A percentile compares a stretch with the other conserved stretches of the same genome.
Evolutionary conservation across 768 basidiomycete species (phyloP).

Genomic region (Trichaptum fuscoviolaceum): DNA sequence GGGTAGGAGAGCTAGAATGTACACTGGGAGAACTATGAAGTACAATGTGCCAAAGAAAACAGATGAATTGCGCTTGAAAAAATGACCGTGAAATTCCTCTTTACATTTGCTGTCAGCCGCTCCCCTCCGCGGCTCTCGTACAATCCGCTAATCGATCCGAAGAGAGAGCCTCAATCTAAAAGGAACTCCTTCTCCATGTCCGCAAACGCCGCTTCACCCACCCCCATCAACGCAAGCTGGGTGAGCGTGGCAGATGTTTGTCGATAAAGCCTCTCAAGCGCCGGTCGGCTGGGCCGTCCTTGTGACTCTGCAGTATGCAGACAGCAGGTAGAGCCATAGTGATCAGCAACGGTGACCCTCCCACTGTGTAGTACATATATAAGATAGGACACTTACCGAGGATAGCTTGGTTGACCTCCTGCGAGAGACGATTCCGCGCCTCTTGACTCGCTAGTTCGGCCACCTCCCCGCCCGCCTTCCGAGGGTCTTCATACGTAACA

Average conservation of each 20-base stretch:
- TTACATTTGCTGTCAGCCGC: neutral
- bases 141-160: neutral
- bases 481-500: slow-evolving; percentile 74
- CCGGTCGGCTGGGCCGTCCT: slow-evolving; percentile 63
- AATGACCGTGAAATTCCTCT: neutral
- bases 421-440: slow-evolving; percentile 60
- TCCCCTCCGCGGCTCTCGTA: neutral
- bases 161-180: slow-evolving; percentile 28
- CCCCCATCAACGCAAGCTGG: slow-evolving; percentile 68
- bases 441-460: slow-evolving; percentile 65
- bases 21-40: neutral
- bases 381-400: slow-evolving; percentile 48
- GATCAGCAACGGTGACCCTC: neutral
- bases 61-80: neutral
- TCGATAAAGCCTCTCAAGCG: slow-evolving; percentile 73
- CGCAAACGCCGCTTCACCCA: slow-evolving; percentile 75
- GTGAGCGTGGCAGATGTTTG: slow-evolving; percentile 63
- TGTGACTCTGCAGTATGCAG: slow-evolving; percentile 55
- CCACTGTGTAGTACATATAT: neutral
- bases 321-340: neutral
- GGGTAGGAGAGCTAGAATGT: neutral
- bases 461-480: slow-evolving; percentile 57
- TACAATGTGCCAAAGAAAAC: neutral
- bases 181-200: slow-evolving; percentile 74
- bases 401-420: slow-evolving; percentile 78